These are phyloP conservation scores for Xenosphaeropsis pyriputrescens DNA, from an alignment of 2,329 filamentous ascomycete species.

Conservation along the genomic window DNA sequence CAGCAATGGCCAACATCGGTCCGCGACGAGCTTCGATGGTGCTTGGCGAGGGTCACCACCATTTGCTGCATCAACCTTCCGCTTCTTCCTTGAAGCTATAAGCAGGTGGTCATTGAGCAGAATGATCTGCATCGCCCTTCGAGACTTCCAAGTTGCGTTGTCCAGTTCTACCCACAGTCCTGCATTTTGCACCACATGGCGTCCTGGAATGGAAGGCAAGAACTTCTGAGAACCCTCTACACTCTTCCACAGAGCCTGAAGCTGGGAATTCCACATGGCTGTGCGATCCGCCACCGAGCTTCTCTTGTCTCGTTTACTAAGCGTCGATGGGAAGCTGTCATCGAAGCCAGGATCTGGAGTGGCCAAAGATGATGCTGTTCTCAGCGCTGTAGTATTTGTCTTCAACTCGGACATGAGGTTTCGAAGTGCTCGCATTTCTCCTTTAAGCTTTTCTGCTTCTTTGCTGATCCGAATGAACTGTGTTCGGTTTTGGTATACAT, in stretches of 20 bases:
- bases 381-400: constrained; percentile 53
- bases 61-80: constrained; percentile 55
- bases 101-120: constrained; percentile 89
- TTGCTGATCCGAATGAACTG: constrained; percentile 99
- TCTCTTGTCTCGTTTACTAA: constrained; percentile 65
- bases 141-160: constrained; percentile 91
- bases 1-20: constrained; percentile 84
- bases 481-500: constrained; percentile 90
- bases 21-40: constrained; percentile 71
- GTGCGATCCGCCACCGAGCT: constrained; percentile 70
- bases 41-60: constrained; percentile 28
- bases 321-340: constrained; percentile 33
- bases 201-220: constrained; percentile 75
- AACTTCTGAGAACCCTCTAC: constrained; percentile 99
- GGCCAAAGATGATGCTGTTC: constrained; percentile 38
- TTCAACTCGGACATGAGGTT: constrained; percentile 90
- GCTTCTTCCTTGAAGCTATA: constrained; percentile 84
- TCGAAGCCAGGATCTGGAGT: constrained; percentile 33
- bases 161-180: constrained; percentile 92
- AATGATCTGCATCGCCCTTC: constrained; percentile 79
- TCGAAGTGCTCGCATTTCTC: constrained; percentile 82
- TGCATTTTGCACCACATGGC: constrained; percentile 87
- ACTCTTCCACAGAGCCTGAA: constrained; percentile 82
- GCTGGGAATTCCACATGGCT: constrained; percentile 53
- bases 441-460: constrained; percentile 94